Base-by-base conservation (phyloP, 306 rosid genomes). In the Trifolium pratense region DNA sequence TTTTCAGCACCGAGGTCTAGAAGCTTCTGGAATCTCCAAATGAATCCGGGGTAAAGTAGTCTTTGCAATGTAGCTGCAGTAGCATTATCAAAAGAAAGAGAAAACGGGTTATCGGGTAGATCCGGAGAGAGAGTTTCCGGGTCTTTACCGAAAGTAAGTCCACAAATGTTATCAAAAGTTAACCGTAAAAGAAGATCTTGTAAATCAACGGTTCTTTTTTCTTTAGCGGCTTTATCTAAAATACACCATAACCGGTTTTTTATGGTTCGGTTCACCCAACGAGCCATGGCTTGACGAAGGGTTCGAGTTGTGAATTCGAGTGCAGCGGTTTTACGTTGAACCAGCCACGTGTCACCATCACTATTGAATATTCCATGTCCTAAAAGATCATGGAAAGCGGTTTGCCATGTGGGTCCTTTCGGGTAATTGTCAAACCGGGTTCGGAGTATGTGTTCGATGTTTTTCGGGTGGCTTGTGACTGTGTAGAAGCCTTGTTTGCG, bases 291-390 rank as follows among this genome's bases (percentile, higher is more conserved):
- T 52, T 85, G 92, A 2, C 97, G 83, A 7, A 93, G 82, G 8
- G 98, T 93, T 53, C 97, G 78, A 0, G 97, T 89, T 2, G 98
- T 93, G 86, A 93, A 93, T 79, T 93, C 98, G 2, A 93, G 68
- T 16, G 98, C 98, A 1, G 98, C 98, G n/a, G 98, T 93, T 74
- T 93, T 93, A 6, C 98, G 87, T 52, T 93, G 98, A 36, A 91
- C 81, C 18, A 93, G 87, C 98, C 98, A 93, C 13, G 92, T 88
- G 40, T 91, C 97, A 0, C 98, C 96, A 48, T 93, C 98, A 65
- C 97, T 91, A 53, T 93, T 93, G 86, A 93, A 93, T 4, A 92
- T 93, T 52, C 98, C 98, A 13, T 91, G 94, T 0, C 98, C 98
- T 7, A 93, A 53, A 7, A 93, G 88, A 62, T 93, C 98, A 37